These are phyloP conservation scores for Linnemannia zychae DNA, from an alignment of 192 early-diverging fungal genomes.

Conservation along the genomic window DNA sequence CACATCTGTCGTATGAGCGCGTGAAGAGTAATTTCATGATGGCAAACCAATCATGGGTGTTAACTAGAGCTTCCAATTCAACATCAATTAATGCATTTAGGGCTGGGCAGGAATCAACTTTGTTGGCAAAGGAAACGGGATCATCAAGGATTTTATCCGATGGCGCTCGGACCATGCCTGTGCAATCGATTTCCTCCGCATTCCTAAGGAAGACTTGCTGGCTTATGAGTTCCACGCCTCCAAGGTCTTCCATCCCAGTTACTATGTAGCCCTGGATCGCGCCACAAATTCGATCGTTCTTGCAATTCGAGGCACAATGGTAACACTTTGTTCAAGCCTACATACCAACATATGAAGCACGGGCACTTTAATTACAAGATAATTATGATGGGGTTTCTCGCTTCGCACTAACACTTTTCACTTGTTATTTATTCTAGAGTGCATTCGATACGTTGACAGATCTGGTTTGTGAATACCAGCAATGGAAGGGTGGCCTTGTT, in stretches of 20 bases:
- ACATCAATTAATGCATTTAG: constrained; percentile 1
- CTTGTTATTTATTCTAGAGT: constrained; percentile 58
- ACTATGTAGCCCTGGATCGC: constrained; percentile 78
- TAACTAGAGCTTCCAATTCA: not conserved
- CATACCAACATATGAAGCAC: not conserved
- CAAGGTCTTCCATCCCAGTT: constrained; percentile 77
- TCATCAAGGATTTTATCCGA: constrained; percentile 73
- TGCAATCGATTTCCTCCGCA: constrained; percentile 72
- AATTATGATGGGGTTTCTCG: no score
- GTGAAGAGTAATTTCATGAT: no score
- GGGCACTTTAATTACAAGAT: not conserved
- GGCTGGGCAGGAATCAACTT: constrained; percentile 83
- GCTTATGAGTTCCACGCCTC: constrained; percentile 76
- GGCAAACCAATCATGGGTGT: no score
- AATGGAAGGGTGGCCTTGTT: constrained; percentile 82
- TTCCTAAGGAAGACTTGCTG: constrained; percentile 73
- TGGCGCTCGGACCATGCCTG: constrained; percentile 75
- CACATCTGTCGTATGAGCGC: not conserved
- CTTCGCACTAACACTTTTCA: not conserved
- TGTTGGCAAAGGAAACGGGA: constrained; percentile 76
- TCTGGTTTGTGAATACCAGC: constrained; percentile 81
- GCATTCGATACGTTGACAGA: constrained; percentile 82
- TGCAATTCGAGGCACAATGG: constrained; percentile 79
- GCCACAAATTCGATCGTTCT: constrained; percentile 74
- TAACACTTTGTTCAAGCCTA: constrained; percentile 5